phyloP scores from a whole-genome alignment of 108 stramenopile genomes.

The Bacterosira constricta region DNA sequence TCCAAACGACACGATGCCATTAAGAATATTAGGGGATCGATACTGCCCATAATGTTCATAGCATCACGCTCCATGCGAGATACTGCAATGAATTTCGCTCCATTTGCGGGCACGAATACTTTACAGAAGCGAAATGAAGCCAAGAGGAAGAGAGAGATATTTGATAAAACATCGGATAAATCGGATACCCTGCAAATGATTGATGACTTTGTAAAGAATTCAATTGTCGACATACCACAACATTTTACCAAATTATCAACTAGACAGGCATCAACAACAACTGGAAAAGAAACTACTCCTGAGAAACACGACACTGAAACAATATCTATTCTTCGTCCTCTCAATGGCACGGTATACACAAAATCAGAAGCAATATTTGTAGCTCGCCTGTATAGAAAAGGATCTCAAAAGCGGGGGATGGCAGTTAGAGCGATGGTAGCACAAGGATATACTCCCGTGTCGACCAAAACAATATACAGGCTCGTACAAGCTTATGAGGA shows the following conservation, averaged over 20 bases:
- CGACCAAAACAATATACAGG: neutral
- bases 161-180: neutral
- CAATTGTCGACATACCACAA: no score
- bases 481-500: neutral
- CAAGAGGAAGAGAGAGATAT: neutral
- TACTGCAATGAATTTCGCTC: slow-evolving; percentile 3
- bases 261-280: no score
- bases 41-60: neutral
- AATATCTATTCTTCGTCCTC: slow-evolving; percentile 2
- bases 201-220: no score
- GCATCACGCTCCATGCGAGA: neutral
- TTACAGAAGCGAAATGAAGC: slow-evolving; percentile 3
- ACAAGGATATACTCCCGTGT: neutral
- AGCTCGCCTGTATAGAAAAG: neutral
- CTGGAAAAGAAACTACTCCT: no score
- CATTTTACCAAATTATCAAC: no score
- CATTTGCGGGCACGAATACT: neutral
- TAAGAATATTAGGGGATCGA: no score
- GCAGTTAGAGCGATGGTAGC: neutral
- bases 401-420: neutral
- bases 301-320: no score
- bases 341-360: slow-evolving; percentile 2
- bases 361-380: slow-evolving; percentile 16
- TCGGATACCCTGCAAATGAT: no score
- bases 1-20: no score